These are phyloP conservation scores for Pichia sp. DNA, from an alignment of 1,139 yeast species.

Conservation along the genomic window DNA sequence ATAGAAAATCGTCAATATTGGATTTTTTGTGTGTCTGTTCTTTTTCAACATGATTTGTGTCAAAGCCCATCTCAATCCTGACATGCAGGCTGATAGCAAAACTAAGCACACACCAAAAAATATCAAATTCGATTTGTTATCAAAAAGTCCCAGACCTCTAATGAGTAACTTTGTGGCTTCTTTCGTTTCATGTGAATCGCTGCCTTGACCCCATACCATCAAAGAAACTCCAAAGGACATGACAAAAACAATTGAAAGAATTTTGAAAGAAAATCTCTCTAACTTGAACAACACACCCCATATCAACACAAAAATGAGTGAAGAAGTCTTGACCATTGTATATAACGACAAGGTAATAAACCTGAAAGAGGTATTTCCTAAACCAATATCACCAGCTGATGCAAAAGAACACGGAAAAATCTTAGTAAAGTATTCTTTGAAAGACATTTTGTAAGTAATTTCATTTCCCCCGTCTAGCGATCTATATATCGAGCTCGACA, in stretches of 20 bases:
- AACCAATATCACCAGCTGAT: constrained; percentile 88
- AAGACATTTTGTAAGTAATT: constrained; percentile 12
- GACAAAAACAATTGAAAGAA: constrained; percentile 58
- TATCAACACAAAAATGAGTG: constrained; percentile 77
- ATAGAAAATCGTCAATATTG: constrained; percentile 81
- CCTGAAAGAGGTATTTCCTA: constrained; percentile 77
- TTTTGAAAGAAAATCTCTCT: constrained; percentile 61
- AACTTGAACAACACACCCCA: constrained; percentile 77
- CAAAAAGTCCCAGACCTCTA: neutral
- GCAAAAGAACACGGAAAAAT: constrained; percentile 84
- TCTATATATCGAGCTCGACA: constrained; percentile 21
- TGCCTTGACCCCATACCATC: constrained; percentile 56
- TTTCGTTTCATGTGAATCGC: constrained; percentile 1
- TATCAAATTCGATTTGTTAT: constrained; percentile 5
- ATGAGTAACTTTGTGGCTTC: neutral
- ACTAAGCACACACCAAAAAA: constrained; percentile 65
- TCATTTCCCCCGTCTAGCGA: neutral
- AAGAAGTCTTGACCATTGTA: constrained; percentile 88
- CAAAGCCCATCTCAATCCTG: constrained; percentile 92
- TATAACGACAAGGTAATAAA: constrained; percentile 76
- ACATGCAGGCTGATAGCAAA: constrained; percentile 66
- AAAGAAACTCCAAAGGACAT: constrained; percentile 80
- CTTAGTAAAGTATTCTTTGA: constrained; percentile 36
- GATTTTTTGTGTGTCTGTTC: constrained; percentile 55
- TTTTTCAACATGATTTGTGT: constrained; percentile 72